A percentile compares a stretch with the other conserved stretches of the same genome.
Evolutionary conservation across 2,329 filamentous ascomycete species (phyloP).

Genomic region (Pseudogymnoascus sp.): DNA sequence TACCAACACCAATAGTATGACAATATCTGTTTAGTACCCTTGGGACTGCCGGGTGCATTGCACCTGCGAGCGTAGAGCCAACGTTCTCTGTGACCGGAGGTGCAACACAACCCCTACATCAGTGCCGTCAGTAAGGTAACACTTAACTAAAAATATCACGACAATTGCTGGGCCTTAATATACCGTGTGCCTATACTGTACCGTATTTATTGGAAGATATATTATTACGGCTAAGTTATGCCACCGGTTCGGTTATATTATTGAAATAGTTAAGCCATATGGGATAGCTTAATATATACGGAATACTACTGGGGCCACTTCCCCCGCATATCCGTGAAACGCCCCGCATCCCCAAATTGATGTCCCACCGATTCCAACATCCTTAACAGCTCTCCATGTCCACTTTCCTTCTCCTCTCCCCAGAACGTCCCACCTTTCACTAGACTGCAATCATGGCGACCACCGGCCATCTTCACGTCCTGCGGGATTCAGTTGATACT

Average conservation of each 20-base stretch:
- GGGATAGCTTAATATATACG: too few species aligned
- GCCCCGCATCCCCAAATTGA: background rate
- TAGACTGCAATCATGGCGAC: background rate
- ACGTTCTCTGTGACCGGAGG: background rate
- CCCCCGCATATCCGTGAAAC: too few species aligned
- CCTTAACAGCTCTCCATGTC: background rate
- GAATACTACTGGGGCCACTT: too few species aligned
- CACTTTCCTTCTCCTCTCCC: too few species aligned
- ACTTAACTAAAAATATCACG: too few species aligned
- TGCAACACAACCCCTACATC: background rate
- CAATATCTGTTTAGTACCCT: background rate
- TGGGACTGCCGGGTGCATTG: background rate
- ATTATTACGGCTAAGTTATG: too few species aligned
- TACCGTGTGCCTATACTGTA: too few species aligned
- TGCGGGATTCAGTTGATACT: background rate
- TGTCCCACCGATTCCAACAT: background rate
- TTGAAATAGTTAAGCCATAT: too few species aligned
- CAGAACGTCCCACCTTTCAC: background rate
- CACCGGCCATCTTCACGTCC: background rate
- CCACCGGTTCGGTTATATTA: too few species aligned
- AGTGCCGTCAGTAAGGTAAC: too few species aligned
- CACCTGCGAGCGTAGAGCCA: background rate
- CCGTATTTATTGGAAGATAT: too few species aligned
- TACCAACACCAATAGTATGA: slow-evolving; percentile 11
- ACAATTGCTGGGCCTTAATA: too few species aligned